These are phyloP conservation scores for Suillus americanus DNA, from an alignment of 768 basidiomycete species.

Conservation along the genomic window DNA sequence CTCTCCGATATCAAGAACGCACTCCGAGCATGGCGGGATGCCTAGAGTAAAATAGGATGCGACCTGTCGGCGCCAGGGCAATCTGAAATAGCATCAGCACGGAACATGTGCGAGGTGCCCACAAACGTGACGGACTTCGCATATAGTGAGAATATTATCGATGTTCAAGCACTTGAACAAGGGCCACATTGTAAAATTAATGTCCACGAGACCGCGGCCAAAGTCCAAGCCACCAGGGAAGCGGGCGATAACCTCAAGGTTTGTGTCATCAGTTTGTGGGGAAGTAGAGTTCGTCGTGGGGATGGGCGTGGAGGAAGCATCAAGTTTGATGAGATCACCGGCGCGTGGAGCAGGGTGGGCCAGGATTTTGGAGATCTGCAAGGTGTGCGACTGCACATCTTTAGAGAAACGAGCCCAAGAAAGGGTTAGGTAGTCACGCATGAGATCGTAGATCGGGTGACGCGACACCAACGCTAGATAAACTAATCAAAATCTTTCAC, in stretches of 20 bases:
- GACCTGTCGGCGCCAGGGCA: conserved; percentile 83
- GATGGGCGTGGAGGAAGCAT: conserved; percentile 65
- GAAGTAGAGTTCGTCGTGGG: conserved; percentile 38
- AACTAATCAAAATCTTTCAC: conserved; percentile 12
- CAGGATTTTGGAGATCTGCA: conserved; percentile 86
- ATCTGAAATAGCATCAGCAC: conserved; percentile 44
- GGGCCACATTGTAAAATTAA: conserved; percentile 97
- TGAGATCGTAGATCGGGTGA: conserved; percentile 91
- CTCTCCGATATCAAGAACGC: conserved; percentile 19
- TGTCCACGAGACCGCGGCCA: conserved; percentile 85
- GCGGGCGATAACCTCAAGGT: conserved; percentile 81
- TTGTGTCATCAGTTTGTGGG: conserved; percentile 37
- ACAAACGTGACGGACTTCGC: conserved; percentile 56
- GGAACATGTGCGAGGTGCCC: no score
- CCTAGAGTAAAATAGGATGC: conserved; percentile 83
- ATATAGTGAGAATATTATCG: conserved; percentile 90
- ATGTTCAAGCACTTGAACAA: conserved; percentile 90
- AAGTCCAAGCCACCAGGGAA: conserved; percentile 95
- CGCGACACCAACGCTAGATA: conserved; percentile 80
- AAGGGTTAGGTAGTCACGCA: conserved; percentile 94
- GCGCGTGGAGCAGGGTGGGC: conserved; percentile 86
- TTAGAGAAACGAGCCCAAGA: conserved; percentile 94
- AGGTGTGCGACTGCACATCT: conserved; percentile 89
- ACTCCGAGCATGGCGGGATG: conserved; percentile 92
- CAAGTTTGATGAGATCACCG: conserved; percentile 82